A percentile compares a stretch with the other conserved stretches of the same genome.
Conservation (phyloP, 768 basidiomycete species). For the Amanita molliuscula region DNA sequence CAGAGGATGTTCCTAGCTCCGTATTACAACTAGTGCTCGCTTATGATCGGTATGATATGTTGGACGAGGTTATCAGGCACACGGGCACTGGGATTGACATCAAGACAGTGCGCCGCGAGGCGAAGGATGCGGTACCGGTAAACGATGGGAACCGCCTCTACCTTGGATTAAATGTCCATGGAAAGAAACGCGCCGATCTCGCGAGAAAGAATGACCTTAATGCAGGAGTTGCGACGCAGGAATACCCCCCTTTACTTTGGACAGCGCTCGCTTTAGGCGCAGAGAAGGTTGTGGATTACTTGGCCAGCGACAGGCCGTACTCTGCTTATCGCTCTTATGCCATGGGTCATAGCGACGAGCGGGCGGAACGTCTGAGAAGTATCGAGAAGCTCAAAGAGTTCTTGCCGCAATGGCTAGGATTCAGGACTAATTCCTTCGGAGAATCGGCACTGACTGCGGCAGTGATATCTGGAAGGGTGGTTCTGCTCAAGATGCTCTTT, state of each 20-base stretch:
- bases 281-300: slow-evolving; percentile 32
- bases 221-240: slow-evolving; percentile 13
- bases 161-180: slow-evolving; percentile 51
- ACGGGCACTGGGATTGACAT: slow-evolving; percentile 33
- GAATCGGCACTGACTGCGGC: slow-evolving; percentile 44
- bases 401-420: slow-evolving; percentile 42
- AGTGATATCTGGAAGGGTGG: slow-evolving; percentile 24
- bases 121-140: slow-evolving; percentile 15
- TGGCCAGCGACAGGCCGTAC: slow-evolving; percentile 33
- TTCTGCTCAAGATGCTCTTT: slow-evolving; percentile 33
- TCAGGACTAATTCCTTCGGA: slow-evolving; percentile 32
- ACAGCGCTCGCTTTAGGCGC: slow-evolving; percentile 24
- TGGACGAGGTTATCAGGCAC: slow-evolving; percentile 47
- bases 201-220: slow-evolving; percentile 40
- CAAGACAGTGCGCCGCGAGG: slow-evolving; percentile 15
- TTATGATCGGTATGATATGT: slow-evolving; percentile 35
- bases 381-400: slow-evolving; percentile 26
- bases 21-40: slow-evolving; percentile 20
- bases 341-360: slow-evolving; percentile 27
- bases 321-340: slow-evolving; percentile 43
- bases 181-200: slow-evolving; percentile 48
- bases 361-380: slow-evolving; percentile 31
- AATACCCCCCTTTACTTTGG: slow-evolving; percentile 32
- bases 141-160: slow-evolving; percentile 36
- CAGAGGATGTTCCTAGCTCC: slow-evolving; percentile 14